A percentile compares a stretch with the other conserved stretches of the same genome.
Evolutionary conservation across 2,329 filamentous ascomycete species (phyloP).

Genomic region (Nigrograna mackinnonii): DNA sequence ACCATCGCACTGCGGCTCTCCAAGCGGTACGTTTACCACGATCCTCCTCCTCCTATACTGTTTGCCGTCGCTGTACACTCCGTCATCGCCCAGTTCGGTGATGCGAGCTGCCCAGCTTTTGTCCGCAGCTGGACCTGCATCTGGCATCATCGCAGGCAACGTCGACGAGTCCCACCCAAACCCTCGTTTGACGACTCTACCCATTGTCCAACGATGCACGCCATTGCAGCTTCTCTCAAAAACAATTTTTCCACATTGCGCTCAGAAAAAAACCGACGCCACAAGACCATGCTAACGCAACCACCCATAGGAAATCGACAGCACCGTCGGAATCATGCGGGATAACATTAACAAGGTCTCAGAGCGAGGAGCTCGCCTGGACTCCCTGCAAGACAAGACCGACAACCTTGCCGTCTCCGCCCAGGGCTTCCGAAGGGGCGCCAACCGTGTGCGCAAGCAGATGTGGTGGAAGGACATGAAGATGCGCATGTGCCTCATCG

Average conservation of each 20-base stretch:
- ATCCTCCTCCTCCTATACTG: not conserved
- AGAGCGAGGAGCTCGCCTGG: constrained; percentile 86
- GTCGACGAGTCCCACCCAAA: too few relatives aligned
- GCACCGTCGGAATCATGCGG: constrained; percentile 92
- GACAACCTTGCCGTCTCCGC: constrained; percentile 90
- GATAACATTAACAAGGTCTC: constrained; percentile 98
- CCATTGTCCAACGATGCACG: too few relatives aligned
- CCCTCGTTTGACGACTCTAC: too few relatives aligned
- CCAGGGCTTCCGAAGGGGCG: constrained; percentile 92
- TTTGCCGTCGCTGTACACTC: not conserved
- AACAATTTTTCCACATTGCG: too few relatives aligned
- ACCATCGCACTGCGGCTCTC: constrained; percentile 71
- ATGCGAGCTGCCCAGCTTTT: too few relatives aligned
- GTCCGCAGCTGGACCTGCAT: too few relatives aligned
- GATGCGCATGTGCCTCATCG: constrained; percentile 96
- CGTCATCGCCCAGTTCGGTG: too few relatives aligned
- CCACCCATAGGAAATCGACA: constrained; percentile 83
- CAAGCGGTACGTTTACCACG: constrained; percentile 68
- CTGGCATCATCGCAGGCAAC: too few relatives aligned
- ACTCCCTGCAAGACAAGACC: constrained; percentile 90
- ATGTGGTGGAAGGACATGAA: constrained; percentile 99
- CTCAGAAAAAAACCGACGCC: too few relatives aligned
- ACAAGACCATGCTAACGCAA: constrained; percentile 20
- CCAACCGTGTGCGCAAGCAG: constrained; percentile 88
- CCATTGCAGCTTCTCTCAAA: too few relatives aligned